phyloP scores from a whole-genome alignment of 306 rosid genomes.

The Malus sieversii region DNA sequence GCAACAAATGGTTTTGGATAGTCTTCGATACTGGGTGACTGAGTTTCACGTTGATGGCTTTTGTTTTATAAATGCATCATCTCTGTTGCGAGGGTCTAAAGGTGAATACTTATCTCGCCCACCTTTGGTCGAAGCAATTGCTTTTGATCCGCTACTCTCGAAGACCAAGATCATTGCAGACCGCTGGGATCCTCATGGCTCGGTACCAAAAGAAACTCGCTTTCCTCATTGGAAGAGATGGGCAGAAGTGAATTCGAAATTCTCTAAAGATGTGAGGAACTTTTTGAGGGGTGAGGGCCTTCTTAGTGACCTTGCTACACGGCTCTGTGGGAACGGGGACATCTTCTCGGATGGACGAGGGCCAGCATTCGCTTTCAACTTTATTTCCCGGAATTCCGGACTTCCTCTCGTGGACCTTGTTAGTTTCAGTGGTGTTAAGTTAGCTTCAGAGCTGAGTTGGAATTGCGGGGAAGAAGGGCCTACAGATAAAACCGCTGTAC shows the following conservation, averaged over 20 bases:
- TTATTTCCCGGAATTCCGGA: conserved; percentile 52
- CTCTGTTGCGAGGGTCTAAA: conserved; percentile 45
- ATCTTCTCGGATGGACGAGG: conserved; percentile 66
- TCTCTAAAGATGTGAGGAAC: conserved; percentile 54
- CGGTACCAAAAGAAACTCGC: conserved; percentile 33
- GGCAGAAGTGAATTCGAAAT: conserved; percentile 77
- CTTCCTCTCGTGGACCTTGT: conserved; percentile 80
- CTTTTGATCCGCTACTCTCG: conserved; percentile 75
- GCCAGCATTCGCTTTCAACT: conserved; percentile 79
- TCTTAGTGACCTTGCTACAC: conserved; percentile 75
- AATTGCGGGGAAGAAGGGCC: conserved; percentile 97
- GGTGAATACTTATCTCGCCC: conserved; percentile 73
- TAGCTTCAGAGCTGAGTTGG: conserved; percentile 69
- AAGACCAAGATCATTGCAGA: conserved; percentile 81
- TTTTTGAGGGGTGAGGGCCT: conserved; percentile 67
- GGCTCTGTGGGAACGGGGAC: conserved; percentile 92
- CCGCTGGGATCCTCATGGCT: conserved; percentile 56
- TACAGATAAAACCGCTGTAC: conserved; percentile 43
- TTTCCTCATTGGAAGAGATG: conserved; percentile 98
- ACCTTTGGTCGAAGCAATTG: conserved; percentile 79
- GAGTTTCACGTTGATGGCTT: conserved; percentile 94
- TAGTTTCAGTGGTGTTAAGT: conserved; percentile 52
- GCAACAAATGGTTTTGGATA: conserved; percentile 71
- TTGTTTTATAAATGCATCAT: conserved; percentile 77
- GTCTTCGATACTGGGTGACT: conserved; percentile 75